phyloP scores from a whole-genome alignment of 2,329 filamentous ascomycete species.

The Colletotrichum viniferum region DNA sequence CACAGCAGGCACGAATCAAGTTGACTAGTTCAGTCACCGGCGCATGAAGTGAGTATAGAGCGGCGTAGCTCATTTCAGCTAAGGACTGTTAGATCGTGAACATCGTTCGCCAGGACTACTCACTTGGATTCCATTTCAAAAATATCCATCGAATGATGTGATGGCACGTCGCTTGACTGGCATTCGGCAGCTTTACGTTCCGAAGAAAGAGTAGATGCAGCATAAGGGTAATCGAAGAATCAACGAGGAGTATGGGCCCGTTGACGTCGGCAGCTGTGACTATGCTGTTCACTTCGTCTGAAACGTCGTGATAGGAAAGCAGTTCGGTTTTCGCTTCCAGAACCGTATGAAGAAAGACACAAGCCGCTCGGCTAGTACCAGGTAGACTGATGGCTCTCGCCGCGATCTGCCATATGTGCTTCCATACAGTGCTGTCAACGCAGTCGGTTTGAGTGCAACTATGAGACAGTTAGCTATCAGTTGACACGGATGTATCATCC shows the following conservation, averaged over 20 bases:
- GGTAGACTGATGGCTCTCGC: constrained; percentile 73
- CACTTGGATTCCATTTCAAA: constrained; percentile 82
- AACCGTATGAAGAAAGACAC: constrained; percentile 72
- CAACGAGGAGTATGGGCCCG: constrained; percentile 79
- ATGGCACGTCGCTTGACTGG: constrained; percentile 69
- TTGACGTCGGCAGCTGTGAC: constrained; percentile 80
- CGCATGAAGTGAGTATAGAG: constrained; percentile 66
- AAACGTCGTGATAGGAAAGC: constrained; percentile 70
- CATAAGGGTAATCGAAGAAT: constrained; percentile 79
- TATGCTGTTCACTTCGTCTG: constrained; percentile 73
- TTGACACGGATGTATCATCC: not conserved
- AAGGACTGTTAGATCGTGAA: not conserved
- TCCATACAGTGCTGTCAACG: constrained; percentile 55
- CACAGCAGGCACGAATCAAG: constrained; percentile 73
- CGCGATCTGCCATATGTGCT: constrained; percentile 76
- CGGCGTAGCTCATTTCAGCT: constrained; percentile 73
- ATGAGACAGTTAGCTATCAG: constrained; percentile 23
- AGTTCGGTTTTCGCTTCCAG: constrained; percentile 65
- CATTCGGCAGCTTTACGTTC: constrained; percentile 70
- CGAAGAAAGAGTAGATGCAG: constrained; percentile 68
- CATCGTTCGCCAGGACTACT: constrained; percentile 29
- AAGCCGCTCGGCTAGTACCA: constrained; percentile 76
- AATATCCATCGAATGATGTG: constrained; percentile 83
- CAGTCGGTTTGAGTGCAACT: constrained; percentile 34
- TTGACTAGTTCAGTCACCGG: constrained; percentile 69